Conservation (phyloP, 139 green algal species). For the Pseudopediastrum boryanum region DNA sequence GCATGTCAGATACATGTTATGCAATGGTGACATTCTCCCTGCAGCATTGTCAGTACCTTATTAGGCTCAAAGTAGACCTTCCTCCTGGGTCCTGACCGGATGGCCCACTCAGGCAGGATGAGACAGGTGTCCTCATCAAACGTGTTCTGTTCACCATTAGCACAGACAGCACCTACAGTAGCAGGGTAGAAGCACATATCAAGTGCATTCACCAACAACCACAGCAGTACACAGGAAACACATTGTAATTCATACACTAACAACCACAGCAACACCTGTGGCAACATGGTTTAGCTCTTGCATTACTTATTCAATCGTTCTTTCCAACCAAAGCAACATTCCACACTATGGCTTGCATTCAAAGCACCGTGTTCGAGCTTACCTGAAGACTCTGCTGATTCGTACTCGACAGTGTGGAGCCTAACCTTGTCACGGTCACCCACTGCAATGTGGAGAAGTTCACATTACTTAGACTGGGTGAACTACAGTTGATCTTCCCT, state of each 20-base stretch:
- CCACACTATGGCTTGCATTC: too few relatives aligned
- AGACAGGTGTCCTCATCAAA: constrained; percentile 70
- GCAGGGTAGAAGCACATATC: not conserved
- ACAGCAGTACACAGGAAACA: not conserved
- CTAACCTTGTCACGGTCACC: constrained; percentile 77
- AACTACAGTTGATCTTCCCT: not conserved
- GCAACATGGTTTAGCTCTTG: too few relatives aligned
- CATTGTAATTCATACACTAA: not conserved
- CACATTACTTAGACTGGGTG: not conserved
- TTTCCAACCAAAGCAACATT: too few relatives aligned
- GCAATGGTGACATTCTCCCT: too few relatives aligned
- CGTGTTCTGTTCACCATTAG: constrained; percentile 44
- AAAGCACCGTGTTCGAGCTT: too few relatives aligned
- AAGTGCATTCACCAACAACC: not conserved
- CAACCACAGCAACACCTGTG: too few relatives aligned
- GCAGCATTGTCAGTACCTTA: constrained; percentile 53
- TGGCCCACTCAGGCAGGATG: constrained; percentile 74
- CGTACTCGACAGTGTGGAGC: constrained; percentile 79
- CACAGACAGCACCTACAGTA: constrained; percentile 56
- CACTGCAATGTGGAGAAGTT: constrained; percentile 49
- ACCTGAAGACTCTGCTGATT: constrained; percentile 73
- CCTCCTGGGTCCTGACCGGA: constrained; percentile 77
- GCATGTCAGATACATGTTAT: too few relatives aligned
- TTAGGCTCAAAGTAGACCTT: constrained; percentile 84
- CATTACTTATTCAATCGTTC: too few relatives aligned